Evolutionary conservation across 306 rosid genomes (phyloP).

Genomic region (Prunus salicina): DNA sequence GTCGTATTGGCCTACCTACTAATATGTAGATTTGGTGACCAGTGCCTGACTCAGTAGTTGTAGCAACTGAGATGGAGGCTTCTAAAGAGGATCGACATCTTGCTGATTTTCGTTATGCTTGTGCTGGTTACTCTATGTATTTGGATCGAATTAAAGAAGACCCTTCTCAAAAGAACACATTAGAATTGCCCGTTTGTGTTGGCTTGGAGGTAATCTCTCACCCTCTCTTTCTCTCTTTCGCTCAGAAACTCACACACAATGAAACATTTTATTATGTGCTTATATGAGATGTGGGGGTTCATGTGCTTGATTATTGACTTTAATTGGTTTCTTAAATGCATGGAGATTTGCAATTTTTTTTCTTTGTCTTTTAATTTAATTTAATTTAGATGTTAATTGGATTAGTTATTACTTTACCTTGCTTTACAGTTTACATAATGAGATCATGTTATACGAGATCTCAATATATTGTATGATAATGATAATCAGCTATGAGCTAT

Average conservation of each 20-base stretch:
- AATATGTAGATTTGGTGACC: background rate
- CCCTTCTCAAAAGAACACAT: background rate
- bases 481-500: background rate
- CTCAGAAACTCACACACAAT: background rate
- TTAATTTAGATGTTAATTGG: background rate
- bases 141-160: background rate
- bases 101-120: slow-evolving; percentile 1
- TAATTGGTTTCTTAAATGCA: background rate
- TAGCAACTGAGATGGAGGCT: background rate
- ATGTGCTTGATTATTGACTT: background rate
- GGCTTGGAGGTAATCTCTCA: slow-evolving; percentile 3
- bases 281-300: background rate
- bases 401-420: background rate
- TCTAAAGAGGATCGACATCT: slow-evolving; percentile 4
- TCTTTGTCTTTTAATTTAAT: background rate
- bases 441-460: background rate
- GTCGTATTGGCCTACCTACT: background rate
- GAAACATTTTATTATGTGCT: background rate
- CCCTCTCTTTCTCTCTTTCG: background rate
- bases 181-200: slow-evolving; percentile 11
- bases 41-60: background rate
- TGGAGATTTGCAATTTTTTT: background rate
- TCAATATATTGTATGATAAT: background rate
- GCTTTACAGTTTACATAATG: background rate
- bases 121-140: slow-evolving; percentile 14